Evolutionary conservation across 192 early-diverging fungal genomes (phyloP), one percentile per base, ranked within the genome.

Genomic region (Umbelopsis isabellina): DNA sequence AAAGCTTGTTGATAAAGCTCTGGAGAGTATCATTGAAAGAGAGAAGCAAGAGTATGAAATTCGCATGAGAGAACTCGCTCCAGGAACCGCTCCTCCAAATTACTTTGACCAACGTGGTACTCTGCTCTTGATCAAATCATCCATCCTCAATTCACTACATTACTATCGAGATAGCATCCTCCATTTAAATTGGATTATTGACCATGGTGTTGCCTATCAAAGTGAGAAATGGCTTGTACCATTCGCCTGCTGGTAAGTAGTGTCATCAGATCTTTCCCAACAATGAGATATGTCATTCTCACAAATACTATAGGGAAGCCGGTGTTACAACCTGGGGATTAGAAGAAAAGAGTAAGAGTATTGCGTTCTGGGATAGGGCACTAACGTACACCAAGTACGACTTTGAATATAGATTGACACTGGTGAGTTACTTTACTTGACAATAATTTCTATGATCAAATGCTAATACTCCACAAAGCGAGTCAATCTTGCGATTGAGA

Each of bases 211-310:
- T n/a, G 75, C 76, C n/a, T 74, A 83, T 50, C 25, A 49, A 11
- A 67, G 75, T 1, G 83, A 86, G 33, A 80, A 80, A 16, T 86
- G 83, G 83, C 69, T 83, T 2, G 69, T 84, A 2, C 85, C 85
- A 3, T 86, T 84, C 58, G 80, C 85, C 0, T 80, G 74, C 35
- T 86, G 85, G 82, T 68, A 70, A 15, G 49, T 51, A 49, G 44
- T 65, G 33, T n/a, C n/a, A n/a, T n/a, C n/a, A n/a, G n/a, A n/a
- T n/a, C 27, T 15, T 25, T 53, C 1, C 27, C 3, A 23, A 52
- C 20, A 69, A 20, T 50, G 23, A 4, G 10, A 52, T 25, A 65
- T 23, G 16, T 30, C 37, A 44, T 50, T 49, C 25, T 37, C 16
- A 47, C 12, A 70, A 21, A 5, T 46, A 1, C 13, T 10, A 23